A percentile compares a stretch with the other conserved stretches of the same genome.
phyloP scores from a whole-genome alignment of 495 filamentous ascomycete species.

The Talaromyces wortmannii region DNA sequence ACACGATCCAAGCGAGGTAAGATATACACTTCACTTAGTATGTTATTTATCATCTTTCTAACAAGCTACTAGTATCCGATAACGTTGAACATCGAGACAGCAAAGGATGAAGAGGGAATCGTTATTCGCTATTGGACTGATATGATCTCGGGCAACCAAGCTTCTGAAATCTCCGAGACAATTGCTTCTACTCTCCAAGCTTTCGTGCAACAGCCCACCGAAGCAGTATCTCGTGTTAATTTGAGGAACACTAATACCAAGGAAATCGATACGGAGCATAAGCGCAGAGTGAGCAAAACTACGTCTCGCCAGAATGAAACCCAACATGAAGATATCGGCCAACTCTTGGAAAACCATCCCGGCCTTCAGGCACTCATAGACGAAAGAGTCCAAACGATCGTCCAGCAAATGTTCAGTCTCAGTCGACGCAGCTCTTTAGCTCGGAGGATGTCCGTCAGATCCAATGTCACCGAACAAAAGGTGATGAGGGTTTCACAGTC shows the following conservation, averaged over 20 bases:
- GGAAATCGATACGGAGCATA: neutral
- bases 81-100: constrained; percentile 40
- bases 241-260: neutral
- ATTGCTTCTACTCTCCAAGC: constrained; percentile 9
- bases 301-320: constrained; percentile 6
- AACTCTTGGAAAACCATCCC: constrained; percentile 15
- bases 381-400: constrained; percentile 31
- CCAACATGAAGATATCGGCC: neutral
- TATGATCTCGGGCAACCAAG: constrained; percentile 33
- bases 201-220: constrained; percentile 7
- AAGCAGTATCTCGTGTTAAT: constrained; percentile 4
- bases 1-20: constrained; percentile 42
- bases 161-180: constrained; percentile 10
- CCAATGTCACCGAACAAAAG: neutral
- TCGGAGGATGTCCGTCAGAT: neutral
- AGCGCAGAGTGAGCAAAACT: neutral
- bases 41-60: neutral
- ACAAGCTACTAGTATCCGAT: constrained; percentile 28
- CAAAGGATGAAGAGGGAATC: constrained; percentile 34
- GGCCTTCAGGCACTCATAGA: constrained; percentile 31
- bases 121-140: constrained; percentile 43
- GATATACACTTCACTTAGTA: neutral
- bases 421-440: neutral
- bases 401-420: constrained; percentile 24
- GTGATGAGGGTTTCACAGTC: neutral